Percentiles rank a stretch among this genome's conserved stretches.
These are phyloP conservation scores for Nelumbo lutea DNA, from an alignment of 164 flowering plant species.

Conservation along the genomic window DNA sequence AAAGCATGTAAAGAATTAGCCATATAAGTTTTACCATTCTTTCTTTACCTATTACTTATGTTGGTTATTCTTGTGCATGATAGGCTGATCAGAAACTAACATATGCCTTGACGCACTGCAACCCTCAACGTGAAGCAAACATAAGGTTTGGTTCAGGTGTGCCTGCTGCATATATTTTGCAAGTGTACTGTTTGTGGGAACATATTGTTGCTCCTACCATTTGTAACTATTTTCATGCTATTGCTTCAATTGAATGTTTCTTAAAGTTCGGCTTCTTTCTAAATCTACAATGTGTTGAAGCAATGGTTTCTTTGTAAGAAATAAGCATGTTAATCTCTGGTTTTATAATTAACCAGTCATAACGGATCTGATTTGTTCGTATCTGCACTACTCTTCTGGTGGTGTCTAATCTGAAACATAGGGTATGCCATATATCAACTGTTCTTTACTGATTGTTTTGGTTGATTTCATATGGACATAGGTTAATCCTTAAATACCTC, in stretches of 20 bases:
- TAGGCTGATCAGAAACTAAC: conserved; percentile 96
- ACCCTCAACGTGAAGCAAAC: conserved; percentile 65
- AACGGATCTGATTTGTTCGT: no score
- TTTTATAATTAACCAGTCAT: no score
- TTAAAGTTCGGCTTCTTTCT: neutral
- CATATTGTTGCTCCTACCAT: neutral
- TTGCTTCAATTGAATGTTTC: neutral
- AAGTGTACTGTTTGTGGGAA: conserved; percentile 1
- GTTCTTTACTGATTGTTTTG: conserved; percentile 1
- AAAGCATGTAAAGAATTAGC: no score
- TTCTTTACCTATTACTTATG: no score
- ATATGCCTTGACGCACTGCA: conserved; percentile 82
- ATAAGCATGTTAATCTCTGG: no score
- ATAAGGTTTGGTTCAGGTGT: conserved; percentile 70
- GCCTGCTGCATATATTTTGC: conserved; percentile 23
- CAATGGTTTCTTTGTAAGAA: neutral
- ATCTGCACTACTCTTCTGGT: no score
- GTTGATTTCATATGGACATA: conserved; percentile 8
- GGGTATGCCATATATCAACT: neutral
- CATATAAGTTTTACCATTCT: no score
- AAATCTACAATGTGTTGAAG: neutral
- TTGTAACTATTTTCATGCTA: no score
- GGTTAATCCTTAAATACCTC: conserved; percentile 38
- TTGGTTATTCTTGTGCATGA: conserved; percentile 16
- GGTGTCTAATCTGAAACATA: no score